Evolutionary conservation across 2,329 filamentous ascomycete genomes (phyloP), one percentile per base, ranked within the genome.

Genomic region (Hirsutella thompsonii): DNA sequence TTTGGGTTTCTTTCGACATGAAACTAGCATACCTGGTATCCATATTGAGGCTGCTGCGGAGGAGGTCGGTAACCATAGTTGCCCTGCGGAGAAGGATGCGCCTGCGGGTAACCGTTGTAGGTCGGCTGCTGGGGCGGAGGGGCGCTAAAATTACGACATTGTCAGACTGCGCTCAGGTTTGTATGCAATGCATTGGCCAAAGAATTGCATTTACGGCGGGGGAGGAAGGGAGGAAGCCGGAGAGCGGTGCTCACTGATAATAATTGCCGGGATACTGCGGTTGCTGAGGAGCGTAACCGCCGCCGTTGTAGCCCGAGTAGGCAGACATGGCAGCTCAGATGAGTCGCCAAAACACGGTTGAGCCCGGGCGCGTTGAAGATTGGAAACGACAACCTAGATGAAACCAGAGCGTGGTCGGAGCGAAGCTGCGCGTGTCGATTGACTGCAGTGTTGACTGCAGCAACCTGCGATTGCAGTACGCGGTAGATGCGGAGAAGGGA

Each of bases 281-380:
- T 44, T 60, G 57, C 41, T 52, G 53, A 42, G 57, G 56, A 46
- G 56, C 68, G 55, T 63, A 63, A 46, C 69, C 69, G 55, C 64
- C 63, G 43, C 64, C 63, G 44, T 67, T 63, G 53, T 79, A 77
- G 37, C 64, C 62, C 48, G 74, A 74, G 56, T 79, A 81, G 54
- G 74, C 76, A 49, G 78, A 79, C 78, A 81, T 82, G 45, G 47
- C 51, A 37, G 46, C 14, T 34, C 16, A 18, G n/a, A 34, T 34
- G 32, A 18, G 3, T 6, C 23, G 23, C 23, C 23, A 6, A 11
- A 26, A 26, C 23, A 26, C 23, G 6, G 23, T 6, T 6, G 23
- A 26, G 23, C 23, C 23, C 11, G 23, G 11, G 6, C 6, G 6
- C 23, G 23, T 26, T 26, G 23, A 11, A 26, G 11, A 6, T 6